A percentile compares a stretch with the other conserved stretches of the same genome.
phyloP scores from a whole-genome alignment of 345 rosid genomes.

The Populus davidiana region DNA sequence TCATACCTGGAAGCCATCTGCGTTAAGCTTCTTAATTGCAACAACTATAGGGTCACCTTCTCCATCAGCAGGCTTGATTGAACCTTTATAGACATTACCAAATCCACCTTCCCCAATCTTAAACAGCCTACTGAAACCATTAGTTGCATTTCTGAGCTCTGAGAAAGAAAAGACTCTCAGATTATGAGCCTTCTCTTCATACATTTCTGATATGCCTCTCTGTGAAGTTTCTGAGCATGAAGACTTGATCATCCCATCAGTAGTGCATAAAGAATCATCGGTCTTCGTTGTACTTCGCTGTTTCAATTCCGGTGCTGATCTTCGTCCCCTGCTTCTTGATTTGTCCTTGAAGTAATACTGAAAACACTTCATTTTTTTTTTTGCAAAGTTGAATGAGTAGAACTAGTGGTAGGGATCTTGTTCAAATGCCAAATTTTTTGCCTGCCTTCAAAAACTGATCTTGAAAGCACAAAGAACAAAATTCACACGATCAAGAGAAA shows the following conservation, averaged over 20 bases:
- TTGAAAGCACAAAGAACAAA: neutral
- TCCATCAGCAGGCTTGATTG: constrained; percentile 45
- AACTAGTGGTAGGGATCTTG: neutral
- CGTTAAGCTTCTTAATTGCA: constrained; percentile 79
- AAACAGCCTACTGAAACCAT: constrained; percentile 50
- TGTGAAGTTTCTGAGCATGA: constrained; percentile 51
- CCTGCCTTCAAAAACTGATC: neutral
- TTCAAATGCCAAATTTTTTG: neutral
- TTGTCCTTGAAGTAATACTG: constrained; percentile 45
- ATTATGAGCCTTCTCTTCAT: constrained; percentile 58
- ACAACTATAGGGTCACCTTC: constrained; percentile 47
- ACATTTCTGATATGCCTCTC: constrained; percentile 61
- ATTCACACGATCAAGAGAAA: neutral
- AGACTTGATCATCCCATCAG: constrained; percentile 36
- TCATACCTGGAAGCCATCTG: constrained; percentile 65
- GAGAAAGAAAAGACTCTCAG: constrained; percentile 61
- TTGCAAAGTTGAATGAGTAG: neutral
- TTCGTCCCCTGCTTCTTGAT: constrained; percentile 32
- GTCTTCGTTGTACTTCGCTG: constrained; percentile 3
- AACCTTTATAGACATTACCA: constrained; percentile 69
- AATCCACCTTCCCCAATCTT: constrained; percentile 96
- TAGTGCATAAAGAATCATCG: constrained; percentile 12
- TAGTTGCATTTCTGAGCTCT: constrained; percentile 72
- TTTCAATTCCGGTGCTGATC: constrained; percentile 54
- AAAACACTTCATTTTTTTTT: constrained; percentile 48